These are phyloP conservation scores for Zygosaccharomyces kombuchaensis DNA, from an alignment of 805 yeast genomes.

Conservation along the genomic window DNA sequence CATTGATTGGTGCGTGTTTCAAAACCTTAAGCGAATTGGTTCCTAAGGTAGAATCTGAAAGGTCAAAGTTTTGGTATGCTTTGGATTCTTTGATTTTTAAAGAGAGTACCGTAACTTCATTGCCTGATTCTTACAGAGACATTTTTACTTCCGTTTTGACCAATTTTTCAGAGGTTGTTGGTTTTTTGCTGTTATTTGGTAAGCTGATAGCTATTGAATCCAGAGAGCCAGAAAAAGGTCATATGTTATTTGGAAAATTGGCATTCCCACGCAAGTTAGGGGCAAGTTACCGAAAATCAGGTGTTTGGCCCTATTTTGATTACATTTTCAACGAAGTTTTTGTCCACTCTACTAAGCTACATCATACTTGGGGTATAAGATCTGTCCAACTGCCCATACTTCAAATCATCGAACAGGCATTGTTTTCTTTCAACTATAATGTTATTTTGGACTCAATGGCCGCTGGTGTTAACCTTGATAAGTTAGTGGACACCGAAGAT, in stretches of 20 bases:
- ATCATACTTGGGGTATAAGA: slow-evolving; percentile 32
- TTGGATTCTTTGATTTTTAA: slow-evolving; percentile 67
- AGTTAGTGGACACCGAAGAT: slow-evolving; percentile 41
- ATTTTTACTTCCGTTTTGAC: slow-evolving; percentile 45
- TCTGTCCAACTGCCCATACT: slow-evolving; percentile 54
- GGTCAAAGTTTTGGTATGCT: slow-evolving; percentile 58
- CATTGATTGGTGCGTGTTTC: slow-evolving; percentile 51
- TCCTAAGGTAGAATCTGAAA: slow-evolving; percentile 39
- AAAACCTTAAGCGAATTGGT: slow-evolving; percentile 56
- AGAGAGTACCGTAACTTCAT: slow-evolving; percentile 23
- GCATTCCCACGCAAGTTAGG: slow-evolving; percentile 67
- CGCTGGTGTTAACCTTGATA: slow-evolving; percentile 47
- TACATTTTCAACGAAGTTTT: slow-evolving; percentile 66
- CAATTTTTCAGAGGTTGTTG: slow-evolving; percentile 51
- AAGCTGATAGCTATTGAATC: slow-evolving; percentile 36
- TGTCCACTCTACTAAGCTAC: slow-evolving; percentile 42
- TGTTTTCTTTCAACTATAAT: slow-evolving; percentile 49
- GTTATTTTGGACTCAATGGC: slow-evolving; percentile 52
- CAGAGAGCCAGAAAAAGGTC: slow-evolving; percentile 24
- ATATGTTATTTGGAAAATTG: slow-evolving; percentile 40
- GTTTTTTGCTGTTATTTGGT: slow-evolving; percentile 55
- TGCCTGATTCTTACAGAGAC: slow-evolving; percentile 38
- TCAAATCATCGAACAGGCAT: slow-evolving; percentile 44
- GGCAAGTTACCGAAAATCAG: slow-evolving; percentile 51
- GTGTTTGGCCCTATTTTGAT: slow-evolving; percentile 78